Evolutionary conservation across 2,329 filamentous ascomycete genomes (phyloP).

Genomic region (Hawksworthiomyces lignivorus): DNA sequence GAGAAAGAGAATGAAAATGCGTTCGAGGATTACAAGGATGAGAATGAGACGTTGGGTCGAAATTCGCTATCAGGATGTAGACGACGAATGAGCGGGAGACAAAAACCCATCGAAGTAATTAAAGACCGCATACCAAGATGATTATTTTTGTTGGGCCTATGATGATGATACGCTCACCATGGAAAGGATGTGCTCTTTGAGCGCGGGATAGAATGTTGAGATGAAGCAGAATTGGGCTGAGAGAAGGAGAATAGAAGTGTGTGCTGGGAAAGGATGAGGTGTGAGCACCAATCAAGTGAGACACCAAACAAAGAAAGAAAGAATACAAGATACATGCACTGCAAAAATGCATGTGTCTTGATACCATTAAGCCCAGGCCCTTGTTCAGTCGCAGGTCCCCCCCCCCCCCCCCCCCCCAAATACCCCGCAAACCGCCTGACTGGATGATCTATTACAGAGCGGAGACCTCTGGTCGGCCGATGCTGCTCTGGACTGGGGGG

Average conservation of each 20-base stretch:
- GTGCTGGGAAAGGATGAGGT: constrained; percentile 3
- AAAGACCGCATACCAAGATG: no score
- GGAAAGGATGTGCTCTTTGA: no score
- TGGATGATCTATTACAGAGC: constrained; percentile 3
- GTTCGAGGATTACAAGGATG: no score
- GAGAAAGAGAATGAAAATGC: neutral
- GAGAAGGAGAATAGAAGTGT: neutral
- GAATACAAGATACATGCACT: constrained; percentile 1
- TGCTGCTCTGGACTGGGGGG: constrained; percentile 1
- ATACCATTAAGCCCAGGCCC: neutral
- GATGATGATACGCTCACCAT: no score
- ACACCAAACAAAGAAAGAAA: constrained; percentile 1
- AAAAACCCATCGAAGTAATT: no score
- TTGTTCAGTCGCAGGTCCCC: no score
- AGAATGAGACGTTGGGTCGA: constrained; percentile 1
- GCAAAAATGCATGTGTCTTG: no score
- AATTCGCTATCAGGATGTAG: neutral
- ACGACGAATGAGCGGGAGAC: neutral
- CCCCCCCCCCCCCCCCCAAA: no score
- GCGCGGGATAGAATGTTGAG: no score
- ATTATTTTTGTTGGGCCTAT: no score
- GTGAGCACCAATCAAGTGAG: no score
- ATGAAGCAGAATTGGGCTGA: no score
- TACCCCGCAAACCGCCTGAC: constrained; percentile 8
- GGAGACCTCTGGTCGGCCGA: neutral